Evolutionary conservation across 1,284 basidiomycete species (phyloP).

Genomic region (Melampsora americana): DNA sequence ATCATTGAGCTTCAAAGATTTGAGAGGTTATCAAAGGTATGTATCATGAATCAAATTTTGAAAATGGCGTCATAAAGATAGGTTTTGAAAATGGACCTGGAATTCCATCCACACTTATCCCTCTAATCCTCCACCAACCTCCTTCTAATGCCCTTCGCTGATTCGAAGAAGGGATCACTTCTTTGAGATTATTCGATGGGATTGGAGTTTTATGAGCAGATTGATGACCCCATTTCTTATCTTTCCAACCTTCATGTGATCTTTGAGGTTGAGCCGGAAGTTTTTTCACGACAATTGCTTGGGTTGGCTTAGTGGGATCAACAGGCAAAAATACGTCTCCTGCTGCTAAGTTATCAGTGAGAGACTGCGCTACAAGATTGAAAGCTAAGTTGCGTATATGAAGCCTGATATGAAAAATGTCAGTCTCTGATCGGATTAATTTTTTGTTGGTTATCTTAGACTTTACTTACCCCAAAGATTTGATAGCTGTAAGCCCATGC

Average conservation of each 20-base stretch:
- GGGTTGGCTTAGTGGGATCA: slow-evolving; percentile 27
- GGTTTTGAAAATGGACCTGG: slow-evolving; percentile 30
- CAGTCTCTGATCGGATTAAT: background rate
- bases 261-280: slow-evolving; percentile 1
- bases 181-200: no score
- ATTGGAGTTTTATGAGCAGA: no score
- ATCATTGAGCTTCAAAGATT: background rate
- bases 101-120: slow-evolving; percentile 28
- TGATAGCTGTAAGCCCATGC: slow-evolving; percentile 43
- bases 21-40: background rate
- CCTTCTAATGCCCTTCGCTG: slow-evolving; percentile 1
- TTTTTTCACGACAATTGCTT: background rate
- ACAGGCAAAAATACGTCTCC: slow-evolving; percentile 31
- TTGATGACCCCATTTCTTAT: slow-evolving; percentile 23
- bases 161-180: background rate
- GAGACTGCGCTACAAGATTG: slow-evolving; percentile 12
- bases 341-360: slow-evolving; percentile 29
- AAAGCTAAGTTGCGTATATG: slow-evolving; percentile 1
- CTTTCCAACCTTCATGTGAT: slow-evolving; percentile 27
- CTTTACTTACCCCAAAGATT: slow-evolving; percentile 22
- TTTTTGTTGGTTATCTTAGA: no score
- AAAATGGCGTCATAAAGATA: slow-evolving; percentile 5
- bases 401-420: slow-evolving; percentile 9
- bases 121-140: slow-evolving; percentile 42
- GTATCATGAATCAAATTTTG: no score